These are phyloP conservation scores for Leishmania arabica DNA, from an alignment of 208 protist genomes.

Conservation along the genomic window DNA sequence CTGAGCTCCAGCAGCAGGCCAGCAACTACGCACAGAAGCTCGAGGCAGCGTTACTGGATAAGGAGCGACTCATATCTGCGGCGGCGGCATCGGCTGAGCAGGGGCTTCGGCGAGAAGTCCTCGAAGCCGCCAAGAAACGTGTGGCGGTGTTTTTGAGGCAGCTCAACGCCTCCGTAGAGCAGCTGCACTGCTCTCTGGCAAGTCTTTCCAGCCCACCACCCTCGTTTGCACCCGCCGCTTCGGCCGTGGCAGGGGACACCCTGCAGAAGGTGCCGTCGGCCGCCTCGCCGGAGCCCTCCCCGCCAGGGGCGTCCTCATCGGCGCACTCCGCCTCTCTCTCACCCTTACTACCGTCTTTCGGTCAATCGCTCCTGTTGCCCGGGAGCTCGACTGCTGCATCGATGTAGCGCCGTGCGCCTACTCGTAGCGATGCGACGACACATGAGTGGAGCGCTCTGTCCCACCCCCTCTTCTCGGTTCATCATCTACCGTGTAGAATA, in stretches of 20 bases:
- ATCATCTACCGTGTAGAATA: not conserved
- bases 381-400: not conserved
- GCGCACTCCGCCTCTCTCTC: not conserved
- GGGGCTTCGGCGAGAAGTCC: not conserved
- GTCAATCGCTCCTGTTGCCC: not conserved
- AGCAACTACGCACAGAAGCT: conserved; percentile 9
- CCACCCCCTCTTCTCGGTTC: not conserved
- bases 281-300: conserved; percentile 10
- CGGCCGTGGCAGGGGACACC: not conserved
- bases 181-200: conserved; percentile 13
- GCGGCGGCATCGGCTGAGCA: not conserved
- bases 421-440: not conserved
- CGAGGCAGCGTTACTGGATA: conserved; percentile 23
- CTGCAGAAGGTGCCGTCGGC: not conserved
- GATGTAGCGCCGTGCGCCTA: not conserved
- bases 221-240: not conserved
- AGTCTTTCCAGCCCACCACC: not conserved
- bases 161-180: conserved; percentile 9
- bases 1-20: conserved; percentile 24
- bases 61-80: not conserved
- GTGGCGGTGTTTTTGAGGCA: conserved; percentile 14
- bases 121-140: conserved; percentile 10
- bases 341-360: not conserved
- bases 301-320: not conserved
- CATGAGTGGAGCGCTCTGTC: not conserved